phyloP scores from a whole-genome alignment of 2,329 filamentous ascomycete species.

The Penicillium brevicompactum region DNA sequence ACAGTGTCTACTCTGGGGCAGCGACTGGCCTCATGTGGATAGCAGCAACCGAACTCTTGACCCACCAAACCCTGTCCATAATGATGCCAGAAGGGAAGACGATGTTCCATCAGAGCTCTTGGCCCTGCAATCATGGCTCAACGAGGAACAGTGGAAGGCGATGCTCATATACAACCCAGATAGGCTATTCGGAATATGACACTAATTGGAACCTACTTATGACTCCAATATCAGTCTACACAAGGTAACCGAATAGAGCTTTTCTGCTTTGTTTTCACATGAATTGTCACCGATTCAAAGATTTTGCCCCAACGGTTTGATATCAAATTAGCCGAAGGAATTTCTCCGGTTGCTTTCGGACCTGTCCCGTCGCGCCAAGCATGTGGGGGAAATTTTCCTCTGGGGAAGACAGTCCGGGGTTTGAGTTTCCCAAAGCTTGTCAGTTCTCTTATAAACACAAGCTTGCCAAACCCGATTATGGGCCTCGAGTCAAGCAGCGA shows the following conservation, averaged over 20 bases:
- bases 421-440: background rate
- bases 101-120: constrained; percentile 4
- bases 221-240: too few relatives aligned
- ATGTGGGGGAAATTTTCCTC: constrained; percentile 2
- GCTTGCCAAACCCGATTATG: background rate
- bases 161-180: constrained; percentile 12
- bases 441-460: background rate
- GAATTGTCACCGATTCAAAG: too few relatives aligned
- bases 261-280: too few relatives aligned
- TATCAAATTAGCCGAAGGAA: background rate
- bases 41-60: background rate
- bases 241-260: background rate
- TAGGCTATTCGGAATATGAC: constrained; percentile 4
- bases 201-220: too few relatives aligned
- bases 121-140: constrained; percentile 7
- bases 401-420: constrained; percentile 1
- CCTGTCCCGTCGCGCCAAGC: constrained; percentile 9
- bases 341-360: constrained; percentile 2
- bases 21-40: constrained; percentile 19
- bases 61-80: background rate
- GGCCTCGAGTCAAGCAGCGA: background rate
- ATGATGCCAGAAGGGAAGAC: background rate
- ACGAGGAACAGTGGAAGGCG: constrained; percentile 1
- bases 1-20: constrained; percentile 12
- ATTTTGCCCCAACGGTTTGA: too few relatives aligned